A percentile compares a stretch with the other conserved stretches of the same genome.
phyloP scores from a whole-genome alignment of 176 grass and related monocot species.

The Aegilops bicornis region DNA sequence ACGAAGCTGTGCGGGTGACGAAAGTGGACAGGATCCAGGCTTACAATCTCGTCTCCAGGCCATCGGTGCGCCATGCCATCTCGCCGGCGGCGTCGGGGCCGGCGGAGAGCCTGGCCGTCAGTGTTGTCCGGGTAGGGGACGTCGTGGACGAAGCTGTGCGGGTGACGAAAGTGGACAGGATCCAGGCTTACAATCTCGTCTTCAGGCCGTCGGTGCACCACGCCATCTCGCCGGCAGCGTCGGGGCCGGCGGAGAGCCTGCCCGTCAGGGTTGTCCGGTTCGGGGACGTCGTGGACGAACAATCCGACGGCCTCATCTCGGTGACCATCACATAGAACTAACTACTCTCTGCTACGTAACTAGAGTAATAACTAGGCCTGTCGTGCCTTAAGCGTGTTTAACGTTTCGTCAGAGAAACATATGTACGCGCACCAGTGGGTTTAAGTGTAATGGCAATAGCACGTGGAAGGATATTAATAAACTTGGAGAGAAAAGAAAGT shows the following conservation, averaged over 20 bases:
- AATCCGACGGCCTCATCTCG: neutral
- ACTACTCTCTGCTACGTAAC: no score
- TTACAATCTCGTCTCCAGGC: slow-evolving; percentile 34
- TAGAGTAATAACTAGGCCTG: neutral
- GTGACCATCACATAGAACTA: slow-evolving; percentile 6
- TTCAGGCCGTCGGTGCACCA: slow-evolving; percentile 18
- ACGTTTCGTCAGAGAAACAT: neutral
- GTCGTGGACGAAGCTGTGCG: slow-evolving; percentile 12
- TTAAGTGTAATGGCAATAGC: neutral
- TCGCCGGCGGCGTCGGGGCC: neutral
- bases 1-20: slow-evolving; percentile 33
- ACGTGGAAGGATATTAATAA: neutral
- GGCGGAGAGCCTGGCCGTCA: slow-evolving; percentile 13
- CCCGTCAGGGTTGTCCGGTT: slow-evolving; percentile 23
- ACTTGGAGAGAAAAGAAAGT: no score
- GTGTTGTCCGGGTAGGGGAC: neutral
- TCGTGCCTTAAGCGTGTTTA: neutral
- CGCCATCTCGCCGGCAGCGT: neutral
- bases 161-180: slow-evolving; percentile 47
- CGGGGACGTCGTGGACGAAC: neutral
- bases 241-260: slow-evolving; percentile 5
- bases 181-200: slow-evolving; percentile 37
- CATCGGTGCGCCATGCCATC: neutral
- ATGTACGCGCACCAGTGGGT: neutral
- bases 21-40: slow-evolving; percentile 48